phyloP scores from a whole-genome alignment of 345 rosid species.

The Kandelia obovata region DNA sequence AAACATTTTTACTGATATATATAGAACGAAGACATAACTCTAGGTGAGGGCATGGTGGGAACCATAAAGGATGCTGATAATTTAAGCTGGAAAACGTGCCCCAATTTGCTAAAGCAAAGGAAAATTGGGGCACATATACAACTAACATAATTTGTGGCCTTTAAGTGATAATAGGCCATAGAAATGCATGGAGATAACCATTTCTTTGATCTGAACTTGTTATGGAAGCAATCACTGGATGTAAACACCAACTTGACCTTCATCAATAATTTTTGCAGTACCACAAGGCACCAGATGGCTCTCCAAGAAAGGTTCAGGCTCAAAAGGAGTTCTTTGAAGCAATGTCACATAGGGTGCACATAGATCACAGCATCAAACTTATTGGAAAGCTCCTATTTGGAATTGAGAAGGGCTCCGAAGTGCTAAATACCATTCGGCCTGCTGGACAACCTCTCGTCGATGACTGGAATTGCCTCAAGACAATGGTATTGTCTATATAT shows the following conservation, averaged over 20 bases:
- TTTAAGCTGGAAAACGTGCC: background rate
- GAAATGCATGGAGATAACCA: background rate
- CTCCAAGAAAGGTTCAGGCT: constrained; percentile 62
- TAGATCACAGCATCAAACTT: constrained; percentile 74
- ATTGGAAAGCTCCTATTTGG: constrained; percentile 87
- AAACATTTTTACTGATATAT: no score
- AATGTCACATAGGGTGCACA: constrained; percentile 85
- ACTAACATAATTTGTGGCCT: background rate
- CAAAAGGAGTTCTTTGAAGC: constrained; percentile 83
- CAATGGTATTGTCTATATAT: constrained; percentile 42
- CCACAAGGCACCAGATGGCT: constrained; percentile 90
- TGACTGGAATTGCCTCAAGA: constrained; percentile 91
- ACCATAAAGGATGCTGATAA: no score
- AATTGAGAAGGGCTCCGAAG: constrained; percentile 56
- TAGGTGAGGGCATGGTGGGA: no score
- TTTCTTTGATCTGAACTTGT: background rate
- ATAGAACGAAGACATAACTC: no score
- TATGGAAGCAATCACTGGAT: background rate
- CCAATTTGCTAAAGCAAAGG: background rate
- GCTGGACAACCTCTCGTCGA: constrained; percentile 88
- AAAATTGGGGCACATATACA: no score
- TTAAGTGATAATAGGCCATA: no score
- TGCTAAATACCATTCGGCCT: constrained; percentile 54
- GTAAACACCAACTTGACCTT: background rate
- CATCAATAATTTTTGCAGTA: constrained; percentile 43